Percentiles rank a stretch among this genome's conserved stretches.
Evolutionary conservation across 805 yeast species (phyloP).

Genomic region (Teunomyces kruisii): DNA sequence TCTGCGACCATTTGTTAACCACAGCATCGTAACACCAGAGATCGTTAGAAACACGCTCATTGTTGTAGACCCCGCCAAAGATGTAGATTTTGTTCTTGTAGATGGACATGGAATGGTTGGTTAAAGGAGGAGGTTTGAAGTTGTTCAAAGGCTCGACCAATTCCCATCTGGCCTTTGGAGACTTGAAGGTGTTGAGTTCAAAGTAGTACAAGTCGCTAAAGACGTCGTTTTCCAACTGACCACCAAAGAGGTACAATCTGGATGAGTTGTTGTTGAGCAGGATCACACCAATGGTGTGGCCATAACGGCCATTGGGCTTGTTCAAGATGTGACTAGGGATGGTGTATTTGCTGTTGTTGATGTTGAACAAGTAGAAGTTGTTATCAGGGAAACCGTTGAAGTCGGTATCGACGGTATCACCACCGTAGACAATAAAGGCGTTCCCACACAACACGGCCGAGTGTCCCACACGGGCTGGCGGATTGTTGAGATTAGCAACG

Average conservation of each 20-base stretch:
- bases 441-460: slow-evolving; percentile 89
- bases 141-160: slow-evolving; percentile 53
- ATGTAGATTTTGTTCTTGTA: slow-evolving; percentile 76
- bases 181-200: slow-evolving; percentile 82
- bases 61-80: slow-evolving; percentile 84
- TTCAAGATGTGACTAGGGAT: slow-evolving; percentile 44
- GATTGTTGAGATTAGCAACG: slow-evolving; percentile 69
- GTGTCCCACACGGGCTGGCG: slow-evolving; percentile 97
- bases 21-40: slow-evolving; percentile 79
- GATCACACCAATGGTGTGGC: slow-evolving; percentile 84
- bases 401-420: slow-evolving; percentile 87
- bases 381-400: slow-evolving; percentile 79
- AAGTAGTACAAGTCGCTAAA: slow-evolving; percentile 84
- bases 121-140: slow-evolving; percentile 71
- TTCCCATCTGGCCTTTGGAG: slow-evolving; percentile 85
- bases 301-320: slow-evolving; percentile 91
- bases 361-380: slow-evolving; percentile 81
- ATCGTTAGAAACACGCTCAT: slow-evolving; percentile 68
- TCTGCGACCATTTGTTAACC: slow-evolving; percentile 65
- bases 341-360: slow-evolving; percentile 43
- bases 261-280: slow-evolving; percentile 46
- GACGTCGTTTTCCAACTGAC: slow-evolving; percentile 82
- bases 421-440: slow-evolving; percentile 94
- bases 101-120: slow-evolving; percentile 88
- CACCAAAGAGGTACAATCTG: slow-evolving; percentile 84